Conservation (phyloP, 2,329 filamentous ascomycete species). For the Phaeosphaeria sp. region DNA sequence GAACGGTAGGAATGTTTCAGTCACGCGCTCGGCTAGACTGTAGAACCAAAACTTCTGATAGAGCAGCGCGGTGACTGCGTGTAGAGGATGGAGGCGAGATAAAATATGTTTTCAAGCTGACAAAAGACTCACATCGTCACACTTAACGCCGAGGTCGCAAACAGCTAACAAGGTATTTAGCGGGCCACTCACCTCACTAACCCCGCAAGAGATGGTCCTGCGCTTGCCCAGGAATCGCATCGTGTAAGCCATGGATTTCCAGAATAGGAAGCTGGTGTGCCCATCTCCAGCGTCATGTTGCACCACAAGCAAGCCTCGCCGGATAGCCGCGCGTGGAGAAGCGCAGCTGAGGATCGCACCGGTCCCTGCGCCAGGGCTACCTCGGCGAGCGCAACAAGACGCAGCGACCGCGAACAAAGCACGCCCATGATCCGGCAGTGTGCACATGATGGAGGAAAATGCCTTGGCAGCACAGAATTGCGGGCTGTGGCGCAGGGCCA, state of each 20-base stretch:
- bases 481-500: conserved; percentile 27
- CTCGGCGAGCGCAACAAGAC: not conserved
- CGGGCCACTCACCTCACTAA: conserved; percentile 23
- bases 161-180: conserved; percentile 9
- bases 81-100: conserved; percentile 5
- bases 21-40: not conserved
- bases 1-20: not conserved
- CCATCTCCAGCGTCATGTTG: conserved; percentile 15
- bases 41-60: not conserved
- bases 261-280: conserved; percentile 21
- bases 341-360: not conserved
- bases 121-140: conserved; percentile 1
- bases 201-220: conserved; percentile 26
- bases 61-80: not conserved
- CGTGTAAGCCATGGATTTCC: conserved; percentile 10
- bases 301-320: not conserved
- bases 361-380: not conserved
- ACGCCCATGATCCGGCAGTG: not conserved
- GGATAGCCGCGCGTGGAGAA: conserved; percentile 1
- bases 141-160: conserved; percentile 25
- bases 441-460: not conserved
- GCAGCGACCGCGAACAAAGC: not conserved
- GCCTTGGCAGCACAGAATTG: conserved; percentile 12
- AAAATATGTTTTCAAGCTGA: conserved; percentile 4
- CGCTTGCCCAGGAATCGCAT: conserved; percentile 7